Evolutionary conservation across 805 yeast species (phyloP).

Genomic region (Yamadazyma takamatsuzukensis): DNA sequence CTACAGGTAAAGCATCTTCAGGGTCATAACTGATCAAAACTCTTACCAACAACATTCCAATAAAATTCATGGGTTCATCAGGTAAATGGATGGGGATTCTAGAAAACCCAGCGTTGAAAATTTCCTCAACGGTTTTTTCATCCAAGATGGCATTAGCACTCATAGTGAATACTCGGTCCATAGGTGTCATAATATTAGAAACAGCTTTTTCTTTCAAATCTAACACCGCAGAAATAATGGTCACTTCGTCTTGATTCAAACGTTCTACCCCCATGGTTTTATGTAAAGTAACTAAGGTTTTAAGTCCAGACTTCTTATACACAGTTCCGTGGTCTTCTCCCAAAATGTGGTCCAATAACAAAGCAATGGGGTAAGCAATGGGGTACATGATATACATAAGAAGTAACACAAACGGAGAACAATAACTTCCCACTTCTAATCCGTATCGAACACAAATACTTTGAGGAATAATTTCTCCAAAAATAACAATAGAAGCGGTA

Average conservation of each 20-base stretch:
- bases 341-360: constrained; percentile 70
- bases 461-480: constrained; percentile 97
- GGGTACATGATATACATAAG: constrained; percentile 92
- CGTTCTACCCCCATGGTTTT: constrained; percentile 94
- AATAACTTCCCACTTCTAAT: constrained; percentile 81
- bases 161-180: constrained; percentile 84
- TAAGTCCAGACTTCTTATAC: constrained; percentile 87
- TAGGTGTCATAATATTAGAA: constrained; percentile 88
- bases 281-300: constrained; percentile 89
- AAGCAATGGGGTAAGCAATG: constrained; percentile 85
- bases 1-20: constrained; percentile 89
- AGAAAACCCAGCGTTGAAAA: constrained; percentile 90
- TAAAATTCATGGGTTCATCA: constrained; percentile 81
- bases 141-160: constrained; percentile 78
- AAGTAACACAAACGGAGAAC: constrained; percentile 80
- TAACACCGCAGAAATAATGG: constrained; percentile 88
- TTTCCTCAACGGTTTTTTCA: constrained; percentile 81
- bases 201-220: constrained; percentile 92
- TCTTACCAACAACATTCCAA: constrained; percentile 92
- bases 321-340: constrained; percentile 98
- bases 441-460: constrained; percentile 92
- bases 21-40: constrained; percentile 95
- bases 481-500: constrained; percentile 88
- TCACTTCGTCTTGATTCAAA: constrained; percentile 90
- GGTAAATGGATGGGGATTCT: constrained; percentile 93